Conservation (phyloP, 108 stramenopile species). For the Aurantiochytrium sp. region DNA sequence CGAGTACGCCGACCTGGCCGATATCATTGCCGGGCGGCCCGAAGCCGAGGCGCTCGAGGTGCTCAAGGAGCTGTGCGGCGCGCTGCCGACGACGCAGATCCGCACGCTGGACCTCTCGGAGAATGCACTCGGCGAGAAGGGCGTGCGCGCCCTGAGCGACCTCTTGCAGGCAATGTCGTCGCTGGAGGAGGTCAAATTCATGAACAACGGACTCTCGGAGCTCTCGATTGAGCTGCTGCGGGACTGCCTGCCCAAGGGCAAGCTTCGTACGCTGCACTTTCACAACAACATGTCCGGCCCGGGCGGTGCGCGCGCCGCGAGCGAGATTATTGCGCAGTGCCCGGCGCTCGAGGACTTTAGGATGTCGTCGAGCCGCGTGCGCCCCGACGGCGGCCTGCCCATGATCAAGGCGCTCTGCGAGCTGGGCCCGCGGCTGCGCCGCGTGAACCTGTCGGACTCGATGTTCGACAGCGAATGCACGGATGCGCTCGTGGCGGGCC, state of each 20-base stretch:
- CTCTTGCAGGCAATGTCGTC: background rate
- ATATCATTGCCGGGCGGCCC: conserved; percentile 18
- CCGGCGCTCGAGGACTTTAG: conserved; percentile 23
- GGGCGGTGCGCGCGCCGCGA: background rate
- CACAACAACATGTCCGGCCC: conserved; percentile 30
- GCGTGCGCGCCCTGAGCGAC: background rate
- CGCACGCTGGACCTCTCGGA: background rate
- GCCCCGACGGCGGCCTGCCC: background rate
- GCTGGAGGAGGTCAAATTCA: conserved; percentile 3
- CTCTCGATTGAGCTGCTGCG: conserved; percentile 14
- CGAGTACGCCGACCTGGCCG: background rate
- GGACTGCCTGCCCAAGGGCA: background rate
- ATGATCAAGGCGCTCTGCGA: background rate
- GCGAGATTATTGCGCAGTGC: background rate
- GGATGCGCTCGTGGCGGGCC: background rate
- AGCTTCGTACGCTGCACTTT: conserved; percentile 1
- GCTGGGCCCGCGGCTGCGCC: background rate
- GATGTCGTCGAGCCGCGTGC: conserved; percentile 7
- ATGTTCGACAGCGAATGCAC: conserved; percentile 13
- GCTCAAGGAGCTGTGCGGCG: background rate
- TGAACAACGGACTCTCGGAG: conserved; percentile 14
- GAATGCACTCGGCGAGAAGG: conserved; percentile 27
- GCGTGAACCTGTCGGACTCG: background rate
- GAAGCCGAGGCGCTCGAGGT: conserved; percentile 32
- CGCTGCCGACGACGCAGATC: background rate